Evolutionary conservation across 129 eudicot species (phyloP), one percentile per base, ranked within the genome.

Genomic region (Escallonia rubra): DNA sequence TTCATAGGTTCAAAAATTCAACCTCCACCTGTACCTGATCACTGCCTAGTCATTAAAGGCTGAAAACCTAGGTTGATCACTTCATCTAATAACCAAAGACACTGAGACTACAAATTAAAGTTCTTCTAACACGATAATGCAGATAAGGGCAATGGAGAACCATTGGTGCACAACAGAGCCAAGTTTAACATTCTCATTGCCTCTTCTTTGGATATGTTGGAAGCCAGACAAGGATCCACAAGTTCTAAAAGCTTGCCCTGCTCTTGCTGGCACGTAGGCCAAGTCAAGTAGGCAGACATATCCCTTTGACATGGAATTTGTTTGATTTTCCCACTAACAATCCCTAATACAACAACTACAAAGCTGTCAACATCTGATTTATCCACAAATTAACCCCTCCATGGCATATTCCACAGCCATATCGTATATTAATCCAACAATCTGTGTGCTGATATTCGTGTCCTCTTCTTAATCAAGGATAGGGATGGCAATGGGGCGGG

Each of bases 291-390:
- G 89, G 67, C 83, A 78, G 58, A 86, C 81, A 61, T 41, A 57
- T 40, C 78, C 81, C 72, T 83, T 77, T 8, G 86, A 82, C 51
- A 73, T 79, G 72, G 68, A 77, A 54, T 73, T 86, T 10, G 84
- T 78, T 80, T 86, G 66, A 71, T 78, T 59, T 67, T 72, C 40
- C 82, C 78, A 62, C 82, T 72, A 42, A 78, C 71, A 67, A 63
- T 79, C 78, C 79, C 86, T 65, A 74, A 64, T 67, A 66, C 81
- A 62, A 47, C 84, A 72, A 86, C 68, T 65, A 89, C 94, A 51
- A 86, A 86, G 78, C 94, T 86, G 64, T 83, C 83, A 44, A 86
- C 89, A 72, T 86, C 88, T 43, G 79, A 79, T 62, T 72, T 79
- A 49, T 78, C 73, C 4, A 74, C 72, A 42, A 71, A 58, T 56